A percentile compares a stretch with the other conserved stretches of the same genome.
Evolutionary conservation across 371 early-diverging fungal species (phyloP).

Genomic region (Thermomucor indicae-seudaticae): DNA sequence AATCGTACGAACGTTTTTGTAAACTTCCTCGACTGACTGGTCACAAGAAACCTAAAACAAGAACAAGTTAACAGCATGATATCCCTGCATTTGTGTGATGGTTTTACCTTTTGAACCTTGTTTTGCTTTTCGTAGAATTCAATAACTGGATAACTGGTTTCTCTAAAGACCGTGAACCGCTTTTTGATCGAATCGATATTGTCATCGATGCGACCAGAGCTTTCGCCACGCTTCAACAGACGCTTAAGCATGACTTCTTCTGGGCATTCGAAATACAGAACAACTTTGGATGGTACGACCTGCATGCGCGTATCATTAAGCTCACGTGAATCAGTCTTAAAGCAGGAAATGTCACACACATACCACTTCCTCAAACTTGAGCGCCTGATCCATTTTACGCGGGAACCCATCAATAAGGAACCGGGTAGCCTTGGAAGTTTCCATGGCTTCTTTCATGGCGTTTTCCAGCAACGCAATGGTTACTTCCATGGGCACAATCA

Average conservation of each 20-base stretch:
- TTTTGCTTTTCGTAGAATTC: constrained; percentile 66
- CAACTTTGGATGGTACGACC: constrained; percentile 66
- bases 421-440: constrained; percentile 43
- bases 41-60: neutral
- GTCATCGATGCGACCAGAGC: constrained; percentile 91
- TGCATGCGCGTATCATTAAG: constrained; percentile 7
- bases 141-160: constrained; percentile 89
- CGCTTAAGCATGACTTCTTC: constrained; percentile 87
- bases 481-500: constrained; percentile 94
- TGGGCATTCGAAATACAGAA: constrained; percentile 91
- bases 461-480: constrained; percentile 87
- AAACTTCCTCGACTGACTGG: neutral
- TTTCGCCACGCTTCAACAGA: constrained; percentile 87
- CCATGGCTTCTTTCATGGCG: constrained; percentile 75
- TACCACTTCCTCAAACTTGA: constrained; percentile 88
- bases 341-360: constrained; percentile 10
- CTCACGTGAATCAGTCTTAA: neutral
- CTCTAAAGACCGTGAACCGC: constrained; percentile 82
- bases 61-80: too few species aligned
- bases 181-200: constrained; percentile 95
- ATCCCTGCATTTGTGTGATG: too few species aligned
- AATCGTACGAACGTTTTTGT: neutral
- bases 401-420: constrained; percentile 98
- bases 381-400: constrained; percentile 89
- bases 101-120: constrained; percentile 79